Evolutionary conservation across 164 flowering plant species (phyloP).

Genomic region (Umbilicus rupestris): DNA sequence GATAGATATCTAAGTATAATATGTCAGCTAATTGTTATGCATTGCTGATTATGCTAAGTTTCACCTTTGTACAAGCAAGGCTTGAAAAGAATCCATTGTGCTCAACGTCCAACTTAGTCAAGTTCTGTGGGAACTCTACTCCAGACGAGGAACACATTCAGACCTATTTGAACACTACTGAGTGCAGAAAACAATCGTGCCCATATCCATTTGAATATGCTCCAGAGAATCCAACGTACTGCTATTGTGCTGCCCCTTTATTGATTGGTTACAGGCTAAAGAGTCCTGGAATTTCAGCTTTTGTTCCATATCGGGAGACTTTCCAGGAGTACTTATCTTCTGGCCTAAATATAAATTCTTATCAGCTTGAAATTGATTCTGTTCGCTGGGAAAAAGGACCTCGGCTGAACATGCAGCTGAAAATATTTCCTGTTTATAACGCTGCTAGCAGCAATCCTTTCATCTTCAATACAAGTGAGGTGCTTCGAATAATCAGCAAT

Average conservation of each 20-base stretch:
- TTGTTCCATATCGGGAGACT: conserved; percentile 26
- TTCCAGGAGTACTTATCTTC: conserved; percentile 43
- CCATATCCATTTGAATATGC: conserved; percentile 49
- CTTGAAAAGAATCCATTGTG: conserved; percentile 76
- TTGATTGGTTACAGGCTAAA: conserved; percentile 71
- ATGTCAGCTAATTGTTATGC: not conserved
- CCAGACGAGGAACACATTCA: conserved; percentile 7
- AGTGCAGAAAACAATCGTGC: conserved; percentile 36
- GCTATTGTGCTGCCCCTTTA: conserved; percentile 75
- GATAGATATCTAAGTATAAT: not conserved
- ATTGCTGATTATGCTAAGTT: not conserved
- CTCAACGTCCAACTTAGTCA: conserved; percentile 19
- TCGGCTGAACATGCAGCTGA: conserved; percentile 55
- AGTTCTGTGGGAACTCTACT: conserved; percentile 36
- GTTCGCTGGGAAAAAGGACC: conserved; percentile 65
- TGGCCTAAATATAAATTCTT: conserved; percentile 38
- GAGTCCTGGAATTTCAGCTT: conserved; percentile 76
- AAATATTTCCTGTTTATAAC: conserved; percentile 46
- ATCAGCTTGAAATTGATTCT: conserved; percentile 43
- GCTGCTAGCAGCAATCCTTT: not conserved
- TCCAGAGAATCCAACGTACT: conserved; percentile 28
- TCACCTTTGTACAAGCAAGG: conserved; percentile 26
- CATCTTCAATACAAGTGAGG: conserved; percentile 53
- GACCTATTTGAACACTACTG: conserved; percentile 10
- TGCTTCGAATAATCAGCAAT: conserved; percentile 36